phyloP scores from a whole-genome alignment of 345 rosid species.

The Lagerstroemia speciosa region DNA sequence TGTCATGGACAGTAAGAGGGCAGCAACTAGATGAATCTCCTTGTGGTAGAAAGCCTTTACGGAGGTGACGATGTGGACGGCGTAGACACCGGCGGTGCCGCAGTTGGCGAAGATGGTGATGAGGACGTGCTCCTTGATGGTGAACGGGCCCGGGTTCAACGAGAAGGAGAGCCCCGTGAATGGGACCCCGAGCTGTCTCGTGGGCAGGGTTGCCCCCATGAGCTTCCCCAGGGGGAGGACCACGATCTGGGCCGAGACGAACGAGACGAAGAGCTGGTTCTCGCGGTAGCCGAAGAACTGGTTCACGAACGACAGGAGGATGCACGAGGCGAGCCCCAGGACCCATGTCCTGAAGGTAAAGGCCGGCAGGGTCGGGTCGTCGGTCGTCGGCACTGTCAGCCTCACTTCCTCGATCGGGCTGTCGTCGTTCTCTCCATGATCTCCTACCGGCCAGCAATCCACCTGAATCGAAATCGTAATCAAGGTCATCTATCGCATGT shows the following conservation, averaged over 20 bases:
- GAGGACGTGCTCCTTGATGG: constrained; percentile 42
- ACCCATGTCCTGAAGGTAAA: constrained; percentile 51
- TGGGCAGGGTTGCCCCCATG: constrained; percentile 47
- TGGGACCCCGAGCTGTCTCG: constrained; percentile 19
- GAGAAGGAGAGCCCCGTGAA: constrained; percentile 30
- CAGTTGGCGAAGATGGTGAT: constrained; percentile 48
- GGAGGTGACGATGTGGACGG: constrained; percentile 27
- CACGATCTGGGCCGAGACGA: constrained; percentile 36
- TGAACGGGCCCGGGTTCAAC: constrained; percentile 47
- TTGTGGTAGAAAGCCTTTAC: constrained; percentile 42
- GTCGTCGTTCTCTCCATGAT: constrained; percentile 18
- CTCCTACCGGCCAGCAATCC: too few relatives aligned
- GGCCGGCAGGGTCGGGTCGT: constrained; percentile 37
- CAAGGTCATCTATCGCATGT: too few relatives aligned
- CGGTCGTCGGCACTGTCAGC: constrained; percentile 41
- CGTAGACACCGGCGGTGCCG: constrained; percentile 35
- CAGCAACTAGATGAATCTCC: constrained; percentile 10
- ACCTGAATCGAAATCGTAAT: too few relatives aligned
- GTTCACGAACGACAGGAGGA: constrained; percentile 42
- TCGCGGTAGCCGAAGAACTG: constrained; percentile 37
- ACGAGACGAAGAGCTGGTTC: constrained; percentile 27
- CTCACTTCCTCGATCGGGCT: constrained; percentile 53
- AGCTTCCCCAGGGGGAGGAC: constrained; percentile 35
- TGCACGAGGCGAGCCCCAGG: constrained; percentile 34
- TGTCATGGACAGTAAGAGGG: constrained; percentile 24